A percentile compares a stretch with the other conserved stretches of the same genome.
Conservation (phyloP, 345 rosid genomes). For the Populus davidiana region DNA sequence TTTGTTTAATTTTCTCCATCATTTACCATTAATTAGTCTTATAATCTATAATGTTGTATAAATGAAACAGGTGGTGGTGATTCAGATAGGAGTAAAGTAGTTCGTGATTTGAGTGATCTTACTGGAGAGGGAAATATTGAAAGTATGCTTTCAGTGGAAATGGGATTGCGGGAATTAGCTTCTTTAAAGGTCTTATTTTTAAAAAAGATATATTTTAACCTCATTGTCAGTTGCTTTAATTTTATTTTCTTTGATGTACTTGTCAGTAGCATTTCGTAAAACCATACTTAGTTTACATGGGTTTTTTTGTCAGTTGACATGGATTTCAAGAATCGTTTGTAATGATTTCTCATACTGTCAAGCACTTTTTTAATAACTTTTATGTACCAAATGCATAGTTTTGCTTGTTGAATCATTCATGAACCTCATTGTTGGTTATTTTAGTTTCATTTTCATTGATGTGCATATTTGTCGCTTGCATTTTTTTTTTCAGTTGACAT, state of each 20-base stretch:
- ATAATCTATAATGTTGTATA: slow-evolving; percentile 8
- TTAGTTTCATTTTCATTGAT: not conserved
- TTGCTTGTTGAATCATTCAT: not conserved
- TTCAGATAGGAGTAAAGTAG: slow-evolving; percentile 50
- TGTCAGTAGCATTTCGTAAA: not conserved
- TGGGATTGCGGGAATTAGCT: slow-evolving; percentile 91
- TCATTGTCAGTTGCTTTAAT: not conserved
- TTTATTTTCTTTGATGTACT: slow-evolving; percentile 7
- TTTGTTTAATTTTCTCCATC: not conserved
- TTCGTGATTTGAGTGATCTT: slow-evolving; percentile 65
- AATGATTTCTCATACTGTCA: not conserved
- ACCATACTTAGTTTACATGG: not conserved
- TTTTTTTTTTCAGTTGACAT: not conserved
- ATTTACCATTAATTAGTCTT: not conserved
- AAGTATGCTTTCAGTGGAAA: slow-evolving; percentile 96
- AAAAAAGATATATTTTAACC: not conserved
- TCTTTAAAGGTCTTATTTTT: slow-evolving; percentile 66
- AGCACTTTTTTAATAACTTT: not conserved
- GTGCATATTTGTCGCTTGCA: not conserved
- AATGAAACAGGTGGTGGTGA: slow-evolving; percentile 49
- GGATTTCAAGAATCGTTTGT: not conserved
- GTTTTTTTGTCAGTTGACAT: not conserved
- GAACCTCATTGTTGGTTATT: not conserved
- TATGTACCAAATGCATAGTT: not conserved
- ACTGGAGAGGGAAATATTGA: slow-evolving; percentile 98